phyloP scores from a whole-genome alignment of 352 stramenopile genomes.

The Phytopythium litorale region DNA sequence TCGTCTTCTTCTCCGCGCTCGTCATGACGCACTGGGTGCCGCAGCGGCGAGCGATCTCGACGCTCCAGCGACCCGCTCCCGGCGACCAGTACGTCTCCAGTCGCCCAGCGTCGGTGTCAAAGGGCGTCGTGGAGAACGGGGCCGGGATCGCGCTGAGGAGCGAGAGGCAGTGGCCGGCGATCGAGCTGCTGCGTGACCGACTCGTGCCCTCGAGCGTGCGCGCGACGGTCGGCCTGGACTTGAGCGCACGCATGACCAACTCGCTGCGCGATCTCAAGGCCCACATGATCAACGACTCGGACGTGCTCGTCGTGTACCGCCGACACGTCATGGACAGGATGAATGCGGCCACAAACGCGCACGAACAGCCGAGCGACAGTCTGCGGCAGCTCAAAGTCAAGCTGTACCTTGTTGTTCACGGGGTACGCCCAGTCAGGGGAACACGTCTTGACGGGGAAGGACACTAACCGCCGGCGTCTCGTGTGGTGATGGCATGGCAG shows the following conservation, averaged over 20 bases:
- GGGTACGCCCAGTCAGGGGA: constrained; percentile 14
- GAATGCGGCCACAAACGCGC: constrained; percentile 4
- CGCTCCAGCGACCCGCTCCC: constrained; percentile 18
- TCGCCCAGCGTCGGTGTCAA: not conserved
- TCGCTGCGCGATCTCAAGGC: constrained; percentile 70
- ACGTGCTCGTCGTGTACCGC: constrained; percentile 49
- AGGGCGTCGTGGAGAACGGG: constrained; percentile 40
- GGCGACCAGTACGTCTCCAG: not conserved
- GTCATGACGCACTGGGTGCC: constrained; percentile 79
- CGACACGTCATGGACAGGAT: constrained; percentile 38
- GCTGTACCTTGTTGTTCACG: constrained; percentile 61
- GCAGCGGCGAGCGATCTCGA: constrained; percentile 35
- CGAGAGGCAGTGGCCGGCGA: constrained; percentile 38
- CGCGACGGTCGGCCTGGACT: constrained; percentile 55
- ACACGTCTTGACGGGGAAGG: not conserved
- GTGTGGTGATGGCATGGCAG: constrained; percentile 9
- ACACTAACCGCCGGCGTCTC: not conserved
- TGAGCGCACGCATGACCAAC: constrained; percentile 59
- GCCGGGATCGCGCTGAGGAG: constrained; percentile 39
- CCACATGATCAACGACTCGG: constrained; percentile 69
- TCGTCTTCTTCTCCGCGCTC: constrained; percentile 67
- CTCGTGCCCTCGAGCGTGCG: constrained; percentile 48
- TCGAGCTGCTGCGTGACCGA: constrained; percentile 50
- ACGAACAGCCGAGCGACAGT: not conserved
- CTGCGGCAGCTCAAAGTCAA: constrained; percentile 35